A percentile compares a stretch with the other conserved stretches of the same genome.
These are phyloP conservation scores for Penicillium lividum DNA, from an alignment of 495 filamentous ascomycete species.

Conservation along the genomic window DNA sequence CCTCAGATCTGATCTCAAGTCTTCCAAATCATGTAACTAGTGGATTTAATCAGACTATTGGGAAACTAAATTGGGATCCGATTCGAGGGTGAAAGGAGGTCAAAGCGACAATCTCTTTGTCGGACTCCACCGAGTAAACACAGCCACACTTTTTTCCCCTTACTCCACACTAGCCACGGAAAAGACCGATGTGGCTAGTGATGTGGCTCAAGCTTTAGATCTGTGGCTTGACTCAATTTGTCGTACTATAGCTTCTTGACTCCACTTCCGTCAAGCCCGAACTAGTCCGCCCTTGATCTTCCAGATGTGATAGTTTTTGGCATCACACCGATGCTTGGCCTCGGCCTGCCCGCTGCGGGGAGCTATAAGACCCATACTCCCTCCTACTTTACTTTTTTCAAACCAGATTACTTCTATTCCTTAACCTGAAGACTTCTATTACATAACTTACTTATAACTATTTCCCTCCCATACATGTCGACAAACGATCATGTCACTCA, in stretches of 20 bases:
- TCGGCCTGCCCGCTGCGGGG: conserved; percentile 26
- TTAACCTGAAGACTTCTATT: not conserved
- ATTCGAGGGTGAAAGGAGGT: conserved; percentile 12
- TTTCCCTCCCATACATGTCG: conserved; percentile 25
- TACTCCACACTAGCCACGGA: conserved; percentile 28
- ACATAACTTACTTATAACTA: not conserved
- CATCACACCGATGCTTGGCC: conserved; percentile 22
- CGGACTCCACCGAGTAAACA: conserved; percentile 7
- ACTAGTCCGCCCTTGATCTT: conserved; percentile 39
- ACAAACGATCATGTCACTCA: conserved; percentile 37
- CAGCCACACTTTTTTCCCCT: conserved; percentile 26
- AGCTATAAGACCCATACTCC: conserved; percentile 22
- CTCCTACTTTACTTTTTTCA: too few relatives aligned
- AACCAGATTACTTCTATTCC: too few relatives aligned
- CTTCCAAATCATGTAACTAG: conserved; percentile 27
- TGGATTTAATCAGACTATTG: conserved; percentile 23
- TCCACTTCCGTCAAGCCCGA: conserved; percentile 24
- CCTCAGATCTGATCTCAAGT: not conserved
- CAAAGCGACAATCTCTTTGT: conserved; percentile 11
- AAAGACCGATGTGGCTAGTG: conserved; percentile 18
- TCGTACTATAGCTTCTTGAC: conserved; percentile 28
- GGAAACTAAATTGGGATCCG: conserved; percentile 19
- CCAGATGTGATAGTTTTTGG: conserved; percentile 27
- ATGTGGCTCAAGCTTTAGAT: conserved; percentile 28
- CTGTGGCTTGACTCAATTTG: conserved; percentile 17